Evolutionary conservation across 805 yeast species (phyloP), one percentile per base, ranked within the genome.

Genomic region (Metschnikowia similis): DNA sequence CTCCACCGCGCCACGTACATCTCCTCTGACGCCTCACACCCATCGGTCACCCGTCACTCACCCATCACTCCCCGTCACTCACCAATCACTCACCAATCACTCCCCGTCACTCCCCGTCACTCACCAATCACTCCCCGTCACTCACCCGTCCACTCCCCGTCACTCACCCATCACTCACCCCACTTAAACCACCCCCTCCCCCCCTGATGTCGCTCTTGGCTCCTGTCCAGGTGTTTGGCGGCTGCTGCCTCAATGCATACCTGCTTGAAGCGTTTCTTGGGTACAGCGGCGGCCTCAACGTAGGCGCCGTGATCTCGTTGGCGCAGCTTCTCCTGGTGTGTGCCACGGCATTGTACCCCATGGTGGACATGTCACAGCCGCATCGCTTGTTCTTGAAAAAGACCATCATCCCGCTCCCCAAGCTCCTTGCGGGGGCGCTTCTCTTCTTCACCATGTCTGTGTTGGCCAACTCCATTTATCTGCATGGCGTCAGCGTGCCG

Each of bases 201-300:
- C 4, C 0, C 41, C 2, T n/a, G n/a, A 38, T 38, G 31, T 38
- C 41, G 28, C 16, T 30, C 8, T 17, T 31, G 17, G 36, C 32
- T 2, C 46, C 40, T 0, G 34, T 9, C 1, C 67, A 79, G 31
- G 79, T 84, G 10, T 82, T 84, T 59, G 86, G 87, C 0, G 89
- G 91, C 3, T 86, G 94, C 62, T 87, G 94, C 61, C 68, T 82
- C 31, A 87, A 84, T 62, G 90, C 84, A 29, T 69, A 79, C 50
- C 74, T 86, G 1, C 66, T 86, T 45, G 94, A 87, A 61, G 62
- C 71, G 27, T 66, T 85, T 14, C 64, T 84, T 1, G 39, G 29
- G 3, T 28, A 34, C 3, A 37, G 13, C 26, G 11, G 9, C 16
- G 34, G 34, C 34, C 31, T 49, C 14, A 48, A 49, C 26, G 39